Evolutionary conservation across 306 rosid genomes (phyloP), one percentile per base, ranked within the genome.

Genomic region (Aeschynomene evenia): DNA sequence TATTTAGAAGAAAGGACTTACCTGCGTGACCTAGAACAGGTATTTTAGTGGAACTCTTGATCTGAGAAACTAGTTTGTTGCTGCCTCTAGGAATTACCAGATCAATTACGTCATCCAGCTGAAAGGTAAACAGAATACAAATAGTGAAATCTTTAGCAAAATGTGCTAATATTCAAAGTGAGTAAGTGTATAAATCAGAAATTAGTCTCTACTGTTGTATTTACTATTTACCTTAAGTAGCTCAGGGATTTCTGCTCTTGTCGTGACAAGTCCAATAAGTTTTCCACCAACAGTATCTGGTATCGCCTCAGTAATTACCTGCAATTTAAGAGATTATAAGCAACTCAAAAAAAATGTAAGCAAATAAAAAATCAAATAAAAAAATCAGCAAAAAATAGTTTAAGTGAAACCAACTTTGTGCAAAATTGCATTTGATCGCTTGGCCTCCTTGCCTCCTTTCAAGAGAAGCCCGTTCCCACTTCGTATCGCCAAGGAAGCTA

Each of bases 11-110:
- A 61, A 71, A 71, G 51, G 51, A 68, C 85, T 91, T 72, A 94
- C 99, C 99, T 72, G 99, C 97, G 73, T 94, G 99, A 64, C 99
- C 99, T 37, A 95, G 89, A 74, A 95, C 99, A 45, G 99, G 97
- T 81, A 95, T 95, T 81, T 95, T 91, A 53, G 99, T 95, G 14
- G 88, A 91, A 73, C 84, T 87, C 86, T 91, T 91, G 54, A 95
- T 91, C 83, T 89, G 87, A 75, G 97, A 85, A 46, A 95, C 96
- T 75, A 95, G 91, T 81, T 95, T 80, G 82, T 91, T 95, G 91
- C 99, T 95, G 67, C 99, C 99, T 79, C 99, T 87, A 42, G 99
- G 99, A 79, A 95, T 95, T 70, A 95, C 96, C 61, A 95, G 88
- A 80, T 94, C 99, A 72, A 94, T 94, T 37, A 89, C 92, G 46